Evolutionary conservation across 2,329 filamentous ascomycete genomes (phyloP).

Genomic region (Clonostachys rosea): DNA sequence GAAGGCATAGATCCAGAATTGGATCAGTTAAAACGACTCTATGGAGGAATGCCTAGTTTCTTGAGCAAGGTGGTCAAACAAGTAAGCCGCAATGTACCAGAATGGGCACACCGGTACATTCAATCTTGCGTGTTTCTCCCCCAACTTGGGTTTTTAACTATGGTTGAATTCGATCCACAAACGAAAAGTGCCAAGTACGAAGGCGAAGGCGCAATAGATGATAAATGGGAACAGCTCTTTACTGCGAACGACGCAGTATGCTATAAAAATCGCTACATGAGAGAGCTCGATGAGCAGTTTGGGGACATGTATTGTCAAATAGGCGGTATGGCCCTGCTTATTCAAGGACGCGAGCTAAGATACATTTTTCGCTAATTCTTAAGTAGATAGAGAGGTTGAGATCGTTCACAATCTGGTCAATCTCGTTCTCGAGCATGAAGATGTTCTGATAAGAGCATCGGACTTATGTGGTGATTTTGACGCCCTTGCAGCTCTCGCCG

Average conservation of each 20-base stretch:
- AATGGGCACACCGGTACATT: slow-evolving; percentile 46
- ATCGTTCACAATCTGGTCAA: slow-evolving; percentile 76
- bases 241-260: slow-evolving; percentile 66
- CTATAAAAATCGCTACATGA: slow-evolving; percentile 83
- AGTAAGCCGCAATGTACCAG: slow-evolving; percentile 60
- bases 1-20: slow-evolving; percentile 68
- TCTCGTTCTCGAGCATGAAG: slow-evolving; percentile 64
- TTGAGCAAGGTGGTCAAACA: slow-evolving; percentile 63
- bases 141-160: slow-evolving; percentile 84
- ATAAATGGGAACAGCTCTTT: slow-evolving; percentile 76
- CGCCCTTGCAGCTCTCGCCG: slow-evolving; percentile 73
- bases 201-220: slow-evolving; percentile 49
- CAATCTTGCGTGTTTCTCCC: slow-evolving; percentile 85
- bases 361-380: slow-evolving; percentile 9
- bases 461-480: slow-evolving; percentile 85
- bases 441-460: slow-evolving; percentile 63
- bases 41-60: slow-evolving; percentile 72
- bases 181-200: slow-evolving; percentile 58
- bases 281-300: slow-evolving; percentile 72
- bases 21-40: slow-evolving; percentile 72
- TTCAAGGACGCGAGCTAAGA: too few species aligned
- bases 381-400: slow-evolving; percentile 77
- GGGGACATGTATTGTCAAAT: slow-evolving; percentile 86
- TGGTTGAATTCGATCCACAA: slow-evolving; percentile 49
- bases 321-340: slow-evolving; percentile 50